These are phyloP conservation scores for Pyrenula massariospora DNA, from an alignment of 495 filamentous ascomycete genomes.

Conservation along the genomic window DNA sequence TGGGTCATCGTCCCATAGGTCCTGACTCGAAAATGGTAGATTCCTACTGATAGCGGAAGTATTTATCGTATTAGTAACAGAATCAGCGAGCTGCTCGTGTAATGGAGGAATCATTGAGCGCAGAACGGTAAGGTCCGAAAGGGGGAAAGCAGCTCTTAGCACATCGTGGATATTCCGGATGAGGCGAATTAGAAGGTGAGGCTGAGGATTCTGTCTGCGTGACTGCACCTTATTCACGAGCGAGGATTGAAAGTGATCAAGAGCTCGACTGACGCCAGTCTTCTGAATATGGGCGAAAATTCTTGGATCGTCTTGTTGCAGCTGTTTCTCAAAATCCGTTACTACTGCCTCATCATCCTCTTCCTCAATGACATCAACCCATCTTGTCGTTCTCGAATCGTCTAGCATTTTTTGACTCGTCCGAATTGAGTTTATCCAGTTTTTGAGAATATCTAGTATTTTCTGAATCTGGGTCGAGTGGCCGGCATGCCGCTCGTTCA, in stretches of 20 bases:
- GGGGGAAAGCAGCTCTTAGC: conserved; percentile 31
- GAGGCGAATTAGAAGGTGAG: conserved; percentile 54
- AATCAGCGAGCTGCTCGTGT: conserved; percentile 39
- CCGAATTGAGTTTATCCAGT: conserved; percentile 56
- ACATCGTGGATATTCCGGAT: conserved; percentile 65
- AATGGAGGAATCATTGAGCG: conserved; percentile 39
- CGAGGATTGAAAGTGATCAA: conserved; percentile 43
- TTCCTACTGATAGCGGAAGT: not conserved
- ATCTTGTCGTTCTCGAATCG: conserved; percentile 52
- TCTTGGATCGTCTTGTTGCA: conserved; percentile 64
- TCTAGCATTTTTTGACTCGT: conserved; percentile 49
- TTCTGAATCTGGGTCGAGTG: conserved; percentile 50
- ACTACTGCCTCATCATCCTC: conserved; percentile 20
- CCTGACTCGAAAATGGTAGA: conserved; percentile 23
- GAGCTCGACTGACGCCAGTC: conserved; percentile 42
- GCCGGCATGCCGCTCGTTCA: conserved; percentile 48
- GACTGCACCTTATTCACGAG: conserved; percentile 34
- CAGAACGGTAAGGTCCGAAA: conserved; percentile 23
- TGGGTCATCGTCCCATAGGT: conserved; percentile 71
- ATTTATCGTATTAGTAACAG: conserved; percentile 14
- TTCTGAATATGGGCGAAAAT: conserved; percentile 49
- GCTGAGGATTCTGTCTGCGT: conserved; percentile 28
- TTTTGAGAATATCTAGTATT: conserved; percentile 46
- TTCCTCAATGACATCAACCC: conserved; percentile 67
- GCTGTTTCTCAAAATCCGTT: conserved; percentile 40